phyloP scores from a whole-genome alignment of 176 grass and related monocot species.

The Poa annua region DNA sequence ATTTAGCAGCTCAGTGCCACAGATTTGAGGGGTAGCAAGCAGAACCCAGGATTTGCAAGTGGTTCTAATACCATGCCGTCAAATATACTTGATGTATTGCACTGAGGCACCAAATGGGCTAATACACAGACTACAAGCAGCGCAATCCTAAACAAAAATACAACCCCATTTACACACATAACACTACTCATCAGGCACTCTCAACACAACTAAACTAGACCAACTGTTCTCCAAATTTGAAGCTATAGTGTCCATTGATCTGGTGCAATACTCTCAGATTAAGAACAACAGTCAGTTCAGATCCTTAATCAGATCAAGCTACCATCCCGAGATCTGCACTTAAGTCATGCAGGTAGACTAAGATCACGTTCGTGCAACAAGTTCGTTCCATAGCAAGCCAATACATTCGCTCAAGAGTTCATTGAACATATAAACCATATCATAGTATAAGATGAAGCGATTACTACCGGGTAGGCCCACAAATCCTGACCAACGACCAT shows the following conservation, averaged over 20 bases:
- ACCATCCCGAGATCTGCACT: background rate
- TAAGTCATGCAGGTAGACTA: background rate
- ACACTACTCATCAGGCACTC: background rate
- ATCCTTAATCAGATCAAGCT: background rate
- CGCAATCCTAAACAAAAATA: background rate
- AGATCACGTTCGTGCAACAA: background rate
- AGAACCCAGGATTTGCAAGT: background rate
- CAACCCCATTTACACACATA: background rate
- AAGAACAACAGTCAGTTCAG: slow-evolving; percentile 4
- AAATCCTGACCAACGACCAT: background rate
- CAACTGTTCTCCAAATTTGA: background rate
- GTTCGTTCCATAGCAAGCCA: background rate
- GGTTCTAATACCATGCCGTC: background rate
- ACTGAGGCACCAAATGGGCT: background rate
- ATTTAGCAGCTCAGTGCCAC: background rate
- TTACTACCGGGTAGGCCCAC: background rate
- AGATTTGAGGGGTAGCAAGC: background rate
- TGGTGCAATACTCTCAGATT: background rate
- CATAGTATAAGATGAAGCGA: background rate
- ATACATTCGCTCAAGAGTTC: background rate
- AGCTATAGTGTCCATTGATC: background rate
- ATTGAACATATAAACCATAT: background rate
- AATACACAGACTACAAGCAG: background rate
- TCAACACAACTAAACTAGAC: slow-evolving; percentile 11
- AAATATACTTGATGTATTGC: background rate